phyloP scores from a whole-genome alignment of 1,284 basidiomycete genomes.

The Termitomyces sp. region DNA sequence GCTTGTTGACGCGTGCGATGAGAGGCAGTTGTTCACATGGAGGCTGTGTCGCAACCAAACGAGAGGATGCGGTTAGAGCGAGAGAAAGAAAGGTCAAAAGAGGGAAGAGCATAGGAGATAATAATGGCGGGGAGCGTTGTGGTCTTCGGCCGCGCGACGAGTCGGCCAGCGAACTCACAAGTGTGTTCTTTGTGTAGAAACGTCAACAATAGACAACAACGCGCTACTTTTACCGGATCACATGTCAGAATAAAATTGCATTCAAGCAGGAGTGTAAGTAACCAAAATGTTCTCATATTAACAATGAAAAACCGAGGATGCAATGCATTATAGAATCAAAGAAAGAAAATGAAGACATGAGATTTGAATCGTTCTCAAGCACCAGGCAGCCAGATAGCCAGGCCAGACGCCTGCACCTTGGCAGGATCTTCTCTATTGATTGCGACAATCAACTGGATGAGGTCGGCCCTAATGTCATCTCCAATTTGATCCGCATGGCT shows the following conservation, averaged over 20 bases:
- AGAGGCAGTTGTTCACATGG: conserved; percentile 57
- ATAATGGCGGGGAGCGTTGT: conserved; percentile 36
- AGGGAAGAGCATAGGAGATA: conserved; percentile 61
- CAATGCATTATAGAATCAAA: conserved; percentile 16
- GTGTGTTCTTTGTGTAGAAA: conserved; percentile 1
- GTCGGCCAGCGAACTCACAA: conserved; percentile 56
- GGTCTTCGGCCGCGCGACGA: conserved; percentile 36
- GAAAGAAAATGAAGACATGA: conserved; percentile 17
- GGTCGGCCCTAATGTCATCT: conserved; percentile 69
- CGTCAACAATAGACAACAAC: conserved; percentile 28
- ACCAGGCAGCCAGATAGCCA: conserved; percentile 48
- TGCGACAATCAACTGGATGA: conserved; percentile 72
- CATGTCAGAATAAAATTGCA: conserved; percentile 1
- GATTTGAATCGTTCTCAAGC: conserved; percentile 6
- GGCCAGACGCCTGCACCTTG: conserved; percentile 72
- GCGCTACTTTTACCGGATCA: not conserved
- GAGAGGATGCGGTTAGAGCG: conserved; percentile 30
- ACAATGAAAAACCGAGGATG: conserved; percentile 18
- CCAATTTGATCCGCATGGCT: conserved; percentile 67
- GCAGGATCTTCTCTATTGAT: conserved; percentile 72
- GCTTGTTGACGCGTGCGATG: conserved; percentile 53
- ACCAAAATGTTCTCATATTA: conserved; percentile 23
- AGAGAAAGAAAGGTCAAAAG: conserved; percentile 46
- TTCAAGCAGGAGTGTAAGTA: conserved; percentile 14
- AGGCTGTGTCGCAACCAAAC: conserved; percentile 44